phyloP scores from a whole-genome alignment of 208 protist species.

The Trypanosoma melophagium region DNA sequence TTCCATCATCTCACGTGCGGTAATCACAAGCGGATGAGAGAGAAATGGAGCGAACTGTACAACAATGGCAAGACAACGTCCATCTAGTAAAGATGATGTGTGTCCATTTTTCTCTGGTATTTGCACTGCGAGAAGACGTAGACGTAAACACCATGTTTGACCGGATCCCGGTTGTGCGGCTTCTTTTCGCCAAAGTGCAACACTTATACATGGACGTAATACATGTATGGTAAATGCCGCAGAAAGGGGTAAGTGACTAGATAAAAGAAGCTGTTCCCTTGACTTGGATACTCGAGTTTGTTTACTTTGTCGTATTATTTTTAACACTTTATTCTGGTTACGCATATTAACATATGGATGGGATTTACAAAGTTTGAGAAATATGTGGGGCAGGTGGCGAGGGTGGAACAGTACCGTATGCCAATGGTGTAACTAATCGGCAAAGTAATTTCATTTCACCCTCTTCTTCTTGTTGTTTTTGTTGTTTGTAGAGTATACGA shows the following conservation, averaged over 20 bases:
- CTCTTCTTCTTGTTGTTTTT: no score
- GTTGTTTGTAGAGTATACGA: slow-evolving; percentile 14
- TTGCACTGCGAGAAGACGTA: slow-evolving; percentile 8
- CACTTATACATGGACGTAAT: slow-evolving; percentile 14
- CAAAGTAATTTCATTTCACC: not conserved
- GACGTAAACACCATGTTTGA: slow-evolving; percentile 17
- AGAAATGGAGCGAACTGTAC: slow-evolving; percentile 19
- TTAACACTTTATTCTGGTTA: not conserved
- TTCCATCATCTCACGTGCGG: not conserved
- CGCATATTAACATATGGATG: not conserved
- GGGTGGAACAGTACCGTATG: slow-evolving; percentile 3
- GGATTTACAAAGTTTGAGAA: not conserved
- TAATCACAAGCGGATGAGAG: slow-evolving; percentile 1
- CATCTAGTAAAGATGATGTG: not conserved
- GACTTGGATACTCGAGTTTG: not conserved
- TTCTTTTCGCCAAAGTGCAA: slow-evolving; percentile 10
- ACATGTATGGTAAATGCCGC: slow-evolving; percentile 14
- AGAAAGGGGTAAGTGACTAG: slow-evolving; percentile 13
- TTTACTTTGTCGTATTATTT: not conserved
- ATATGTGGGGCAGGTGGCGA: not conserved
- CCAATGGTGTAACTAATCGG: not conserved
- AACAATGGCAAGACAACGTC: slow-evolving; percentile 6
- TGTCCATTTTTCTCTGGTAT: not conserved
- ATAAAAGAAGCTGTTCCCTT: slow-evolving; percentile 6
- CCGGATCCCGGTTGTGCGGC: slow-evolving; percentile 1